phyloP scores from a whole-genome alignment of 2,329 filamentous ascomycete genomes.

The Apiospora marii region DNA sequence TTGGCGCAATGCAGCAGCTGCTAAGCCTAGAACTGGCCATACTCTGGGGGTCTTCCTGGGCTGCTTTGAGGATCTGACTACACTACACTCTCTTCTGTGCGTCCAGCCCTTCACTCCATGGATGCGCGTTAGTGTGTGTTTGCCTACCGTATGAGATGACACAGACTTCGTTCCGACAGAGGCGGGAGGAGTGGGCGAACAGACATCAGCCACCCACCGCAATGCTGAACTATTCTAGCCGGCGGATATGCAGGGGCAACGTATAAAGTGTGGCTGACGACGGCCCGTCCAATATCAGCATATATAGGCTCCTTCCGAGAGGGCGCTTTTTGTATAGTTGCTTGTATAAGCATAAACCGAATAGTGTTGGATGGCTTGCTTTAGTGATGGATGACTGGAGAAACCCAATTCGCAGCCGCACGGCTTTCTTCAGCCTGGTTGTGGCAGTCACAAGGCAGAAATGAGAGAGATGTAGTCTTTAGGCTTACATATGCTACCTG shows the following conservation, averaged over 20 bases:
- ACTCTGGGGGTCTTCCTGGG: no score
- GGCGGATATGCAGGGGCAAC: not conserved
- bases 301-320: not conserved
- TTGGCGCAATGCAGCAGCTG: no score
- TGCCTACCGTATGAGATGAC: no score
- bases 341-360: not conserved
- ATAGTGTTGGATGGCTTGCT: not conserved
- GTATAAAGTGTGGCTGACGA: not conserved
- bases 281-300: not conserved
- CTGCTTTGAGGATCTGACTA: no score
- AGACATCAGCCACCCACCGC: not conserved
- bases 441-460: not conserved
- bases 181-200: no score
- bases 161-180: no score
- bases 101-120: no score
- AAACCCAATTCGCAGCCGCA: not conserved
- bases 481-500: no score
- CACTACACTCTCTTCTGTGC: no score
- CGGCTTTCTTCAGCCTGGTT: not conserved
- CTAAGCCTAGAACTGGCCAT: no score
- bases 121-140: no score
- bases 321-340: not conserved
- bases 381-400: not conserved
- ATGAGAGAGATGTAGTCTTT: not conserved
- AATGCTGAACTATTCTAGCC: not conserved